A percentile compares a stretch with the other conserved stretches of the same genome.
These are phyloP conservation scores for Jimgerdemannia flammicorona DNA, from an alignment of 192 early-diverging fungal genomes.

Conservation along the genomic window DNA sequence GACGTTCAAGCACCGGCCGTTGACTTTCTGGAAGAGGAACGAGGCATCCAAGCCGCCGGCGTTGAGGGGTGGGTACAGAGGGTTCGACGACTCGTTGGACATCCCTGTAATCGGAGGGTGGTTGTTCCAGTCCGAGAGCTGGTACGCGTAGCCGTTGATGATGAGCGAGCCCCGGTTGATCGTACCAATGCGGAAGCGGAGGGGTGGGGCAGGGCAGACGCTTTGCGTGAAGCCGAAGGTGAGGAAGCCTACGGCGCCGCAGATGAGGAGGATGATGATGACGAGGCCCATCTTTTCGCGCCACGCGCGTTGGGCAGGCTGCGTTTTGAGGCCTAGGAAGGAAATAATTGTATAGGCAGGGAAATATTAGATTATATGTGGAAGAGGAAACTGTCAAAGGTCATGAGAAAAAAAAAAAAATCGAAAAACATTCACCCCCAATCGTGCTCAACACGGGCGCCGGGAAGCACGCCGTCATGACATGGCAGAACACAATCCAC, in stretches of 20 bases:
- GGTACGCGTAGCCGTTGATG: conserved; percentile 62
- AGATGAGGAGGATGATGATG: conserved; percentile 70
- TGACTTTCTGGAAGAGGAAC: conserved; percentile 61
- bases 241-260: conserved; percentile 73
- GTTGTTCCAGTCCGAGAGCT: conserved; percentile 36
- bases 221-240: conserved; percentile 80
- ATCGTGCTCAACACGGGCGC: neutral
- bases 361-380: no score
- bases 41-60: conserved; percentile 69
- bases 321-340: conserved; percentile 51
- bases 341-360: neutral
- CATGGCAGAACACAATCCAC: neutral
- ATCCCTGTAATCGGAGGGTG: conserved; percentile 18
- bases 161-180: conserved; percentile 39
- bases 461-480: neutral
- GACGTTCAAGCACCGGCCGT: conserved; percentile 12
- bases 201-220: conserved; percentile 43
- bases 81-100: conserved; percentile 32
- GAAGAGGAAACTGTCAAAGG: no score
- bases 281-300: conserved; percentile 91
- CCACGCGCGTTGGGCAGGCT: conserved; percentile 72
- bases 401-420: no score
- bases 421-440: no score
- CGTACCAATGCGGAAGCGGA: conserved; percentile 34
- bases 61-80: conserved; percentile 47